Conservation (phyloP, 257 asterid species). For the Solanum chiquidenum region DNA sequence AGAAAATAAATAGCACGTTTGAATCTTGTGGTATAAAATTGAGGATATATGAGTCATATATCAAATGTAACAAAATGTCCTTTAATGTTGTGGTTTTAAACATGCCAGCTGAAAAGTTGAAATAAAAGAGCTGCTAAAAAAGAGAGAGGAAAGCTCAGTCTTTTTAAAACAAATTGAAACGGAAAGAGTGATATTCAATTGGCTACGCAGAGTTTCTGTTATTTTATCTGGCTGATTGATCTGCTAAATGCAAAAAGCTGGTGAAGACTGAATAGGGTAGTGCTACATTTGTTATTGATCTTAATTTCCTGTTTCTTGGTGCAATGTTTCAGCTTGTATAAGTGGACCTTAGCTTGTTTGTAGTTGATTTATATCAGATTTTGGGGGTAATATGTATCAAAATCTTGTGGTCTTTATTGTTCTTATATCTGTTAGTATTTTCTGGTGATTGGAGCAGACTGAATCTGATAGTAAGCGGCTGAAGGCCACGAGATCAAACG, state of each 20-base stretch:
- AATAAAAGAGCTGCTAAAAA: neutral
- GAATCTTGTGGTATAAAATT: neutral
- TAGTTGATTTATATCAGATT: neutral
- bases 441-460: constrained; percentile 11
- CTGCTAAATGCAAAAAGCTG: neutral
- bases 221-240: neutral
- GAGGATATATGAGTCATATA: neutral
- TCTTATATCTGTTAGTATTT: neutral
- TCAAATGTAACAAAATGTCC: neutral
- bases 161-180: neutral
- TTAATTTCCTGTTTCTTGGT: neutral
- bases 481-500: constrained; percentile 17
- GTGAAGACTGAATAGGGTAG: neutral
- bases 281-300: neutral
- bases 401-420: neutral
- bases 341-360: neutral
- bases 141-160: neutral
- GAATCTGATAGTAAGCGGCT: constrained; percentile 22
- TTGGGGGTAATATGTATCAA: neutral
- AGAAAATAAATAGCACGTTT: neutral
- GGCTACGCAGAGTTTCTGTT: neutral
- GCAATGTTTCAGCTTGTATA: neutral
- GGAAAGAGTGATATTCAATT: neutral
- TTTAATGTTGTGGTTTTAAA: no score
- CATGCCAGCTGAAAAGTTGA: neutral